Evolutionary conservation across 2,329 filamentous ascomycete genomes (phyloP), one percentile per base, ranked within the genome.

Genomic region (Zasmidium citrigriseum): DNA sequence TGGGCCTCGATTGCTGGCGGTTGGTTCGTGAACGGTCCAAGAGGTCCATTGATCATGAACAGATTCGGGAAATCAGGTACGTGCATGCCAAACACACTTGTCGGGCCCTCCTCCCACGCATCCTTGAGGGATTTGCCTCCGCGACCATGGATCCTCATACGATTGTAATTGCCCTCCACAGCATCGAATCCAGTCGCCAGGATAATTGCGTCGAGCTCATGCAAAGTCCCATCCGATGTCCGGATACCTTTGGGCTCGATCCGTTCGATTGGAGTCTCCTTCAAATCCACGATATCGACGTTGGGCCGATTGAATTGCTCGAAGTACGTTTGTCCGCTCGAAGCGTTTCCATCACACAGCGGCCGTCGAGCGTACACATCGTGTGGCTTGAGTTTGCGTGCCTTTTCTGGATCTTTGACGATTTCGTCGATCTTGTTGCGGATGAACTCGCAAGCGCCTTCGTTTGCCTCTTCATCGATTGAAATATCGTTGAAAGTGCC

Each of bases 381-480:
- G 2, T 74, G 61, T 0, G 84, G 84, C 0, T 82, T 82, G 10
- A 86, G 73, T 2, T 85, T 63, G n/a, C 83, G 80, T 18, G 77
- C 71, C 58, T 78, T 76, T 22, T 68, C 69, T 0, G 82, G 77
- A 55, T 86, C 82, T 0, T 73, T 70, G 38, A 86, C 77, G 1
- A 83, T 77, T 9, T 71, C 73, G 0, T 81, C 76, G 0, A 78
- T 78, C 68, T 83, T 84, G 59, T 76, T 75, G 2, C 74, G 75
- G 81, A 83, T 86, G 68, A 85, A 86, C 2, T 80, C 72, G 65
- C 86, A 86, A 0, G 77, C 74, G 54, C 78, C 76, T n/a, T 76
- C 68, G 65, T 86, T 87, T 2, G 81, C 80, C 14, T 80, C 74
- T 0, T 70, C 45, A 24, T 77, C 71, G 18, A 72, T 68, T 3